Conservation (phyloP, 441 rosid species). For the Syzygium syzygioides region DNA sequence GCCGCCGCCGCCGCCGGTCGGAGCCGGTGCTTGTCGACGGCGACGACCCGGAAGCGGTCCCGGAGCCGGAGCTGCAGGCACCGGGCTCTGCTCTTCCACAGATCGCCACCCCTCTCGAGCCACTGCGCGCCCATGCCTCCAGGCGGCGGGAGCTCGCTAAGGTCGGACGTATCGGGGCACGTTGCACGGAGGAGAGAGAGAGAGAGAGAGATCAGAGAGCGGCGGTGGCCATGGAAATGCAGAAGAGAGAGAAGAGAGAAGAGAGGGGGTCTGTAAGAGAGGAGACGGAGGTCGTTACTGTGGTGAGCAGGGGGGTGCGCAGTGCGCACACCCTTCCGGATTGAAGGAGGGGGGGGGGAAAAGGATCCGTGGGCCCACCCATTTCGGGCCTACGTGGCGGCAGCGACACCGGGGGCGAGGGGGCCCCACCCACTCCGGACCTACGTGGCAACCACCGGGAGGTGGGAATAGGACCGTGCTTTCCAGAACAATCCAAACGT, state of each 20-base stretch:
- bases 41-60: constrained; percentile 66
- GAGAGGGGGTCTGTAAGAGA: neutral
- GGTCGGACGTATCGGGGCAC: neutral
- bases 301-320: neutral
- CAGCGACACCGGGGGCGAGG: neutral
- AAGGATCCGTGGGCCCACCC: neutral
- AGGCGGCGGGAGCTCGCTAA: neutral
- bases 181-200: neutral
- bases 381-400: neutral
- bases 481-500: neutral
- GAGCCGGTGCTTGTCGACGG: constrained; percentile 60
- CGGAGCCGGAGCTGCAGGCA: constrained; percentile 59
- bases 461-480: neutral
- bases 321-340: neutral
- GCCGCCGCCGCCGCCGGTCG: constrained; percentile 19
- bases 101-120: constrained; percentile 66
- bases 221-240: neutral
- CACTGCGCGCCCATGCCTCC: constrained; percentile 41
- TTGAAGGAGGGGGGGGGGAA: neutral
- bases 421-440: neutral
- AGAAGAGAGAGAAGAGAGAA: neutral
- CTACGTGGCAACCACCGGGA: neutral
- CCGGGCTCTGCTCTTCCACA: constrained; percentile 66
- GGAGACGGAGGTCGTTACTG: neutral
- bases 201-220: neutral